Base-by-base conservation (phyloP, 2,329 filamentous ascomycete genomes). In the Colletotrichum tropicicola region DNA sequence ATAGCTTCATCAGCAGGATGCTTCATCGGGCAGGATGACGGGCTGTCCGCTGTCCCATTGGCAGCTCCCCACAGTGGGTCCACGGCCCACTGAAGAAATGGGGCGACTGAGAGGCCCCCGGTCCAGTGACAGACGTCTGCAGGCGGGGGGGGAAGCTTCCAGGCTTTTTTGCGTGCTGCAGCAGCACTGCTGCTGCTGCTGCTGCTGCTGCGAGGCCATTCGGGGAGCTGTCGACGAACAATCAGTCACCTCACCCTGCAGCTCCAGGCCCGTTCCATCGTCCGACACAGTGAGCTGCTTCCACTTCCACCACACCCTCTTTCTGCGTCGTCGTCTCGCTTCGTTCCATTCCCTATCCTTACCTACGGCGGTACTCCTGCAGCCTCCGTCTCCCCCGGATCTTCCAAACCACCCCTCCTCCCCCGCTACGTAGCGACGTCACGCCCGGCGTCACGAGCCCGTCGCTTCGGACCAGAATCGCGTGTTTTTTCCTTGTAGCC, bases 231-330 rank as follows among this genome's bases (percentile, higher is more conserved):
- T n/a, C n/a, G n/a, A n/a, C n/a, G n/a, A n/a, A n/a, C n/a, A n/a
- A 17, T 13, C 48, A 17, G 52, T 64, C 55, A 64, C 60, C 60
- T 64, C 48, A 65, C 56, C 35, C 56, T 55, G 48, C 56, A 48
- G 32, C 27, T 17, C 52, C 43, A 28, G 23, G 12, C 21, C 41
- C 32, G 15, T 17, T 44, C 48, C 58, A 61, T 62, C 57, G 17
- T 56, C 57, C 49, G 35, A 62, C 48, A 49, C 48, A 37, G 48
- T 49, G 51, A 64, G 30, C 28, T 51, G 35, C 41, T 60, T 28
- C 32, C 32, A 13, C 3, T 13, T 5, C 43, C 13, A 3, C 19
- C 13, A 39, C 49, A n/a, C 23, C 51, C 27, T 17, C n/a, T n/a
- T n/a, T n/a, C n/a, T n/a, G n/a, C n/a, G n/a, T 39, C 32, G 12